Evolutionary conservation across 345 rosid species (phyloP).

Genomic region (Eucalyptus sp.): DNA sequence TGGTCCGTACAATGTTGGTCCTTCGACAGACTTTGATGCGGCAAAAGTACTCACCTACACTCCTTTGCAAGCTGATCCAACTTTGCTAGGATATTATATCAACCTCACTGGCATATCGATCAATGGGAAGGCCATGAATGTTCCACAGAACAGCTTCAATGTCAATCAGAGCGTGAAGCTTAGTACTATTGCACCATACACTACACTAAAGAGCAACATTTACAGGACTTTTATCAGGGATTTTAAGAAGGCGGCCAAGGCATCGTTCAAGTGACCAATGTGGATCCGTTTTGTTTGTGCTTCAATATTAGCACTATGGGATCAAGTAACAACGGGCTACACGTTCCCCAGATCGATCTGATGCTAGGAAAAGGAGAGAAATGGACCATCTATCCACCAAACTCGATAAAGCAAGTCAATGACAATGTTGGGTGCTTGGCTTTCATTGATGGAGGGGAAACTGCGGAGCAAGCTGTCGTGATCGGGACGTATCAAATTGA

Average conservation of each 20-base stretch:
- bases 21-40: not conserved
- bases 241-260: not conserved
- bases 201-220: not conserved
- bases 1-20: not conserved
- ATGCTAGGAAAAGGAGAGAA: not conserved
- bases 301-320: not conserved
- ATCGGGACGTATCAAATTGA: conserved; percentile 17
- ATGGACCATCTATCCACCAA: not conserved
- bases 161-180: not conserved
- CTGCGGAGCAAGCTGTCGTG: not conserved
- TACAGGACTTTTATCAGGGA: not conserved
- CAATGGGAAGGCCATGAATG: not conserved
- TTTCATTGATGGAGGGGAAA: not conserved
- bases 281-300: not conserved
- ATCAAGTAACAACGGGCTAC: not conserved
- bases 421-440: not conserved
- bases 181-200: not conserved
- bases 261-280: not conserved
- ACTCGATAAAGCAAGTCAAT: not conserved
- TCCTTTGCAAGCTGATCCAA: not conserved
- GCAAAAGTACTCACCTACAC: not conserved
- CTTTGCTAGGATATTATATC: not conserved
- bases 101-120: not conserved
- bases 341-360: not conserved
- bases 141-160: not conserved